Base-by-base conservation (phyloP, 2,329 filamentous ascomycete species). In the Trichoderma hamatum region DNA sequence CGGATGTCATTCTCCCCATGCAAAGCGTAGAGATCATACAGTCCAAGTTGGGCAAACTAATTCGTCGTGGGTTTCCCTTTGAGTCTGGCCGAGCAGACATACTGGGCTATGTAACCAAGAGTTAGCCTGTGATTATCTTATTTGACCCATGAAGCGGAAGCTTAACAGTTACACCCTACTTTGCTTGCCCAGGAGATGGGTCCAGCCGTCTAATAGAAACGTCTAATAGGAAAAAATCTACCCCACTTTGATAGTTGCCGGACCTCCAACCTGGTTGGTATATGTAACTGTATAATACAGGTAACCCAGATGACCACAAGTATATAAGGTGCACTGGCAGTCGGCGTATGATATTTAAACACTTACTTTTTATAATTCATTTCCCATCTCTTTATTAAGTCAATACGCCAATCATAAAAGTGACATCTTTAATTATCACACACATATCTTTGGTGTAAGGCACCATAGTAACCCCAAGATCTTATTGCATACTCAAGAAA, bases 21-120 rank as follows among this genome's bases (percentile, higher is more conserved):
- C 26, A 3, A 5, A 58, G 39, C 13, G 19, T 11, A 10, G 43
- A 46, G 43, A 21, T 10, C 3, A 24, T 2, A 49, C 3, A 49
- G 46, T 49, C 54, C 54, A 16, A 59, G 36, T 51, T 21, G 24
- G 54, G 54, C 39, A 36, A 21, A 30, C 30, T 28, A 26, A 36
- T 59, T 67, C 64, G 64, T 36, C 43, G 64, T 67, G 39, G 28
- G 64, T 58, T 67, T 28, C 54, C 64, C 14, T 58, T 54, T 6
- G 30, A 28, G 46, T 64, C 28, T 28, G 43, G 32, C 39, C 26
- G 21, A 28, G 28, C 34, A 46, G 14, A 28, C 30, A 39, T 14
- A 51, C 19, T 24, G 5, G 46, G 46, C 32, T 49, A 54, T 26
- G 30, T 34, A 28, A 39, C 39, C 21, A 24, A 24, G 7, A 39